phyloP scores from a whole-genome alignment of 2,329 filamentous ascomycete genomes.

The Corinectria fuckeliana region DNA sequence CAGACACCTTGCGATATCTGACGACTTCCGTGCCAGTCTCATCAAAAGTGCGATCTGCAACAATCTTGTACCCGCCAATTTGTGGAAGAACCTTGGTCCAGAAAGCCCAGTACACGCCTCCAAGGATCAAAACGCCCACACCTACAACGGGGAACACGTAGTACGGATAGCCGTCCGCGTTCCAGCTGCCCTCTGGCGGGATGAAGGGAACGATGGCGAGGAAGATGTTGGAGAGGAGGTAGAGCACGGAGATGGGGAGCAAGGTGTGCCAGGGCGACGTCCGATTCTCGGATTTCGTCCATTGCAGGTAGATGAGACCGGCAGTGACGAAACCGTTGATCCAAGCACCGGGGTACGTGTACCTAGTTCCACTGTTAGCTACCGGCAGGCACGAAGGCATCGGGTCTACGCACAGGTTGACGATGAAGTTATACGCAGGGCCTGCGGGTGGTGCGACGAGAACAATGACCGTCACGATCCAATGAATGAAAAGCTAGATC shows the following conservation, averaged over 20 bases:
- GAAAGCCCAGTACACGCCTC: slow-evolving; percentile 58
- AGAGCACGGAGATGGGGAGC: slow-evolving; percentile 55
- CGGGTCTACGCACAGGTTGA: slow-evolving; percentile 51
- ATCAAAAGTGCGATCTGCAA: slow-evolving; percentile 50
- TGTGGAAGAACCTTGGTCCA: slow-evolving; percentile 59
- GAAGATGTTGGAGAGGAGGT: slow-evolving; percentile 58
- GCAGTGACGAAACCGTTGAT: slow-evolving; percentile 59
- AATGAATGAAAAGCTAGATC: slow-evolving; percentile 65
- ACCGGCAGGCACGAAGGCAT: accelerated
- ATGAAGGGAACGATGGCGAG: slow-evolving; percentile 62
- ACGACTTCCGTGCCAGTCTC: slow-evolving; percentile 50
- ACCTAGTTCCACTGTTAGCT: slow-evolving; percentile 36
- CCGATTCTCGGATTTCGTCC: slow-evolving; percentile 58
- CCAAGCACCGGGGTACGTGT: slow-evolving; percentile 60
- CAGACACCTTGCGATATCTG: slow-evolving; percentile 46
- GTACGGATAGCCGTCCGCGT: slow-evolving; percentile 59
- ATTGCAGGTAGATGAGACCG: slow-evolving; percentile 60
- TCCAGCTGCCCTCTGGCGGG: slow-evolving; percentile 56
- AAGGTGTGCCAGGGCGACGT: slow-evolving; percentile 58
- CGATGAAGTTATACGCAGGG: slow-evolving; percentile 72
- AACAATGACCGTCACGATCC: slow-evolving; percentile 68
- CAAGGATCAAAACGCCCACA: slow-evolving; percentile 57
- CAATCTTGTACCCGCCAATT: slow-evolving; percentile 57
- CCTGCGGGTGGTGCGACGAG: slow-evolving; percentile 71
- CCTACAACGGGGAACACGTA: slow-evolving; percentile 64